Base-by-base conservation (phyloP, 73 alveolate species). In the Breviolum minutum region DNA sequence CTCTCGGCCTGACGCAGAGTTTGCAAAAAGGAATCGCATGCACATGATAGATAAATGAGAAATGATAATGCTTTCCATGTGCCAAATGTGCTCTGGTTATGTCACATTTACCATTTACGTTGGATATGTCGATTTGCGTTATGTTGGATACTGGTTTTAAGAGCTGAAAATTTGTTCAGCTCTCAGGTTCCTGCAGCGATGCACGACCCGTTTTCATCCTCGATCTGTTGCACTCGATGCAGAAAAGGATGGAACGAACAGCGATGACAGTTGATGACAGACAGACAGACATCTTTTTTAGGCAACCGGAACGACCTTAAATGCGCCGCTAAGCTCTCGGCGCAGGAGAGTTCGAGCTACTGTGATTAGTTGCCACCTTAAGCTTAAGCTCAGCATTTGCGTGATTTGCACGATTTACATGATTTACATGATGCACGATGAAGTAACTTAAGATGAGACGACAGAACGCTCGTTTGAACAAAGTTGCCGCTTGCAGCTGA, bases 161-260 rank as follows among this genome's bases (percentile, higher is more conserved):
- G 0, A 2, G 24, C 17, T n/a, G 32, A 77, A 77, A 20, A n/a
- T n/a, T 11, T n/a, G 14, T 0, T 61, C 61, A 77, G 63, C 63
- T 29, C 61, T 26, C 76, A 83, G 92, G 92, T 54, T 83, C 92
- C 62, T 83, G 92, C 63, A 77, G 63, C 62, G 76, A 62, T 61
- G 73, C 76, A 26, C 60, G 68, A 48, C 88, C 88, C 13, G 32
- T 69, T 17, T 80, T 61, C 26, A 76, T 61, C 22, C 24, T 83
- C 69, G 92, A 83, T 71, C 92, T 83, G 24, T 24, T 83, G 10
- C 92, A 74, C 92, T 61, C 76, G 54, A 83, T 83, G 92, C 73
- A 62, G 63, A 54, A 83, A n/a, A 83, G 92, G 92, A 83, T 2
- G n/a, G 17, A 17, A 14, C 77, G 17, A 17, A 17, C 77, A 6